These are phyloP conservation scores for Chiua sp. DNA, from an alignment of 1,284 basidiomycete species.

Conservation along the genomic window DNA sequence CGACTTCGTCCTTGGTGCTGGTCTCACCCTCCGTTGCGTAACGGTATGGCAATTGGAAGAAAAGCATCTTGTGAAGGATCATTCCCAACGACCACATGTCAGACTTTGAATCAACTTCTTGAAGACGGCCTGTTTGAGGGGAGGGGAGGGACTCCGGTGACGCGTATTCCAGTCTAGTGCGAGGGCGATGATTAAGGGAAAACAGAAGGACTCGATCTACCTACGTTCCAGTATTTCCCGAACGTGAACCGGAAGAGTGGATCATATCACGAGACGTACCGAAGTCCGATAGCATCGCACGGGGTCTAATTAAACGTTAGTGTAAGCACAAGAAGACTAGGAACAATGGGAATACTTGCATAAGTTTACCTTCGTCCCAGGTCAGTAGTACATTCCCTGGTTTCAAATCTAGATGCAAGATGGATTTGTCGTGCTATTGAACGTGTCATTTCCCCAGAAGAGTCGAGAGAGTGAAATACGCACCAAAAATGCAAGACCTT, in stretches of 20 bases:
- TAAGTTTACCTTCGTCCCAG: constrained; percentile 88
- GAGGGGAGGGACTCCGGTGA: constrained; percentile 87
- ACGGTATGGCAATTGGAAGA: constrained; percentile 83
- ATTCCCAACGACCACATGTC: constrained; percentile 92
- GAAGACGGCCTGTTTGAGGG: constrained; percentile 66
- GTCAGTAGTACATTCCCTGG: constrained; percentile 93
- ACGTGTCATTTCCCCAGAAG: constrained; percentile 9
- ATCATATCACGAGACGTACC: constrained; percentile 93
- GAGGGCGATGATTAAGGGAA: constrained; percentile 5
- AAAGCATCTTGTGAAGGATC: constrained; percentile 91
- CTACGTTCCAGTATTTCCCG: constrained; percentile 93
- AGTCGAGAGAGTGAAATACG: constrained; percentile 24
- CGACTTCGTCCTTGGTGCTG: constrained; percentile 52
- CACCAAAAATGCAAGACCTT: constrained; percentile 83
- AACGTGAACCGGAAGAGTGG: constrained; percentile 65
- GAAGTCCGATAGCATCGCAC: constrained; percentile 93
- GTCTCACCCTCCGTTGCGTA: constrained; percentile 63
- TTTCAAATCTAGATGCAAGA: constrained; percentile 92
- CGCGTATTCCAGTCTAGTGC: constrained; percentile 71
- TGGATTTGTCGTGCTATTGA: constrained; percentile 78
- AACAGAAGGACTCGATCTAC: constrained; percentile 42
- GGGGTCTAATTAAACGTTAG: constrained; percentile 52
- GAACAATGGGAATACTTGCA: constrained; percentile 49
- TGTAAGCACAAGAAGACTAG: constrained; percentile 9
- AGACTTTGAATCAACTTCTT: constrained; percentile 85